A percentile compares a stretch with the other conserved stretches of the same genome.
phyloP scores from a whole-genome alignment of 2,329 filamentous ascomycete genomes.

The Ceratocystis albifundus region DNA sequence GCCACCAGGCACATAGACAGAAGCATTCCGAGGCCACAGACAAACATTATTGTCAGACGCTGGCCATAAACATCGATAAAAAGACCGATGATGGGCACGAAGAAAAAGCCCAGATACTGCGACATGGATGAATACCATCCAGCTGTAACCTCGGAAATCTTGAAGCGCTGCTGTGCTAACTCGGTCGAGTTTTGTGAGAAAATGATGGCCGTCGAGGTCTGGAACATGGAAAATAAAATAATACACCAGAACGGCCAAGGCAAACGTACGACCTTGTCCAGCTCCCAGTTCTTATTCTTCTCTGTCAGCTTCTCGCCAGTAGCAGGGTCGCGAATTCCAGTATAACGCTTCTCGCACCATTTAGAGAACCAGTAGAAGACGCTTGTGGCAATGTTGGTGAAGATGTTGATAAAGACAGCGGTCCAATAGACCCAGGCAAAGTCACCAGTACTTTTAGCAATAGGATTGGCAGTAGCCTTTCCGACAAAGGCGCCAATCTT shows the following conservation, averaged over 20 bases:
- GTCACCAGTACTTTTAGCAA: slow-evolving; percentile 44
- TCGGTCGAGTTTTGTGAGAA: slow-evolving; percentile 50
- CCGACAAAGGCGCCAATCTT: slow-evolving; percentile 52
- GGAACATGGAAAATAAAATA: slow-evolving; percentile 44
- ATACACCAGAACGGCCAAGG: slow-evolving; percentile 51
- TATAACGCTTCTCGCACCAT: slow-evolving; percentile 39
- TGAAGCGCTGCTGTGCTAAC: slow-evolving; percentile 47
- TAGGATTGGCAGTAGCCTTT: slow-evolving; percentile 48
- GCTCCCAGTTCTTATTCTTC: slow-evolving; percentile 46
- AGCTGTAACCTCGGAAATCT: slow-evolving; percentile 42
- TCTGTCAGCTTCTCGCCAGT: slow-evolving; percentile 50
- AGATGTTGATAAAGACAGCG: slow-evolving; percentile 51
- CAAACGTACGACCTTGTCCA: slow-evolving; percentile 43
- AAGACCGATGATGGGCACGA: slow-evolving; percentile 44
- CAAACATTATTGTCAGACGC: slow-evolving; percentile 42
- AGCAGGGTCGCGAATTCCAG: slow-evolving; percentile 40
- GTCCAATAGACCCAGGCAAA: slow-evolving; percentile 54
- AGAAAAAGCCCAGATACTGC: slow-evolving; percentile 47
- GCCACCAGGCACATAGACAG: slow-evolving; percentile 44
- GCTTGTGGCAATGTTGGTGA: slow-evolving; percentile 45
- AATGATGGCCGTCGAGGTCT: slow-evolving; percentile 44
- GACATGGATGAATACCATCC: slow-evolving; percentile 49
- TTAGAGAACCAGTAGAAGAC: slow-evolving; percentile 46
- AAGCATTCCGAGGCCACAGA: slow-evolving; percentile 40
- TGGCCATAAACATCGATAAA: slow-evolving; percentile 47